Evolutionary conservation across 1,284 basidiomycete species (phyloP).

Genomic region (Apiotrichum veenhuisii): DNA sequence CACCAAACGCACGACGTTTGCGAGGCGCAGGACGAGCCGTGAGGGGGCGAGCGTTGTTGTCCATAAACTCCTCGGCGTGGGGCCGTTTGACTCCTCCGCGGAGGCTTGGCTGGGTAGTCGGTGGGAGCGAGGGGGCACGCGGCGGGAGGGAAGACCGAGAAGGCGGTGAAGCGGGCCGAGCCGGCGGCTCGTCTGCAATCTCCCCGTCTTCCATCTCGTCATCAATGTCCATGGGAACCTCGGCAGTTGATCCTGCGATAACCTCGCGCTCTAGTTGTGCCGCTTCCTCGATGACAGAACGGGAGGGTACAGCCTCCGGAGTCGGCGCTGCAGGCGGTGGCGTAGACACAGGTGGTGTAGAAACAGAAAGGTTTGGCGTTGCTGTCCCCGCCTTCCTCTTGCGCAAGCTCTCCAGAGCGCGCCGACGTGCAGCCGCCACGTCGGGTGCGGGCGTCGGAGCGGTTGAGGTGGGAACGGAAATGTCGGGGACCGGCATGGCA

Average conservation of each 20-base stretch:
- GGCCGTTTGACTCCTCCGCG: conserved; percentile 34
- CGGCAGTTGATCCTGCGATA: conserved; percentile 15
- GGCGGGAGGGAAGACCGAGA: not conserved
- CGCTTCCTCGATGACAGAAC: conserved; percentile 28
- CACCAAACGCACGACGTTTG: conserved; percentile 30
- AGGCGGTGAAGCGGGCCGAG: not conserved
- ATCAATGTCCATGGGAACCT: conserved; percentile 23
- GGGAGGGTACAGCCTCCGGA: not conserved
- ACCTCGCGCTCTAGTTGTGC: conserved; percentile 34
- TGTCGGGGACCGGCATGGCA: no score
- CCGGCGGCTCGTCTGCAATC: conserved; percentile 20
- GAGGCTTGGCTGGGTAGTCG: conserved; percentile 2
- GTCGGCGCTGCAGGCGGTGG: not conserved
- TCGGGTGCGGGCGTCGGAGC: conserved; percentile 19
- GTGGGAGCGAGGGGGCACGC: conserved; percentile 1
- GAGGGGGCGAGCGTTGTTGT: conserved; percentile 19
- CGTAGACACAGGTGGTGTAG: not conserved
- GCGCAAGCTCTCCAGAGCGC: conserved; percentile 36
- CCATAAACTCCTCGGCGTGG: conserved; percentile 41
- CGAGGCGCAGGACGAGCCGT: conserved; percentile 8
- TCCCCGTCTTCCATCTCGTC: conserved; percentile 42
- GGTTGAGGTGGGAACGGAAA: not conserved
- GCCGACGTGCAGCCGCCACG: conserved; percentile 31
- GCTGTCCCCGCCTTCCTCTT: conserved; percentile 5
- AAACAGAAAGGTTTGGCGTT: not conserved